phyloP scores from a whole-genome alignment of 164 flowering plant species.

The Aristolochia contorta region DNA sequence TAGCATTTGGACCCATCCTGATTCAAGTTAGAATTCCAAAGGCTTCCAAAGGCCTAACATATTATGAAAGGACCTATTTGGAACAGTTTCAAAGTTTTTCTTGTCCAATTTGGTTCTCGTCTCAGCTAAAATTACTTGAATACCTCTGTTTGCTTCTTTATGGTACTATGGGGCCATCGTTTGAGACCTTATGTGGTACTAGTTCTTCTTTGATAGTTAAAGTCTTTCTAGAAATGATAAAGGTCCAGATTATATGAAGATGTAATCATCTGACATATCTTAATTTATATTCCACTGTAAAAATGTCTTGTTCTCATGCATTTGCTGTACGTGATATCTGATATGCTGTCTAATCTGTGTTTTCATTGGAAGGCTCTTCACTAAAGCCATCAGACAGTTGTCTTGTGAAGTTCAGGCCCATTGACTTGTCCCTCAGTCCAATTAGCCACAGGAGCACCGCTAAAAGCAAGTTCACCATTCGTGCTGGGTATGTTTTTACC shows the following conservation, averaged over 20 bases:
- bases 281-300: neutral
- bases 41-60: neutral
- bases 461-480: conserved; percentile 32
- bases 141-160: no score
- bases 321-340: neutral
- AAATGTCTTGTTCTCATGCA: neutral
- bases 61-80: neutral
- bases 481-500: conserved; percentile 34
- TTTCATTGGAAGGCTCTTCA: conserved; percentile 20
- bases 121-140: no score
- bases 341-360: neutral
- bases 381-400: conserved; percentile 30
- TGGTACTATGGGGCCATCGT: no score
- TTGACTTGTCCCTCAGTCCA: conserved; percentile 25
- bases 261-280: neutral
- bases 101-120: no score
- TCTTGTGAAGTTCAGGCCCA: conserved; percentile 9
- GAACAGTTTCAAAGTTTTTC: no score
- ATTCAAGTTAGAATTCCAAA: neutral
- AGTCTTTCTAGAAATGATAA: neutral
- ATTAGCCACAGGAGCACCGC: conserved; percentile 14
- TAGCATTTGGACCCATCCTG: neutral
- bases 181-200: neutral
- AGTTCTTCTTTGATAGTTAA: neutral
- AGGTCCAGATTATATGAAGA: neutral